A percentile compares a stretch with the other conserved stretches of the same genome.
These are phyloP conservation scores for Talaromyces borbonicus DNA, from an alignment of 495 filamentous ascomycete species.

Conservation along the genomic window DNA sequence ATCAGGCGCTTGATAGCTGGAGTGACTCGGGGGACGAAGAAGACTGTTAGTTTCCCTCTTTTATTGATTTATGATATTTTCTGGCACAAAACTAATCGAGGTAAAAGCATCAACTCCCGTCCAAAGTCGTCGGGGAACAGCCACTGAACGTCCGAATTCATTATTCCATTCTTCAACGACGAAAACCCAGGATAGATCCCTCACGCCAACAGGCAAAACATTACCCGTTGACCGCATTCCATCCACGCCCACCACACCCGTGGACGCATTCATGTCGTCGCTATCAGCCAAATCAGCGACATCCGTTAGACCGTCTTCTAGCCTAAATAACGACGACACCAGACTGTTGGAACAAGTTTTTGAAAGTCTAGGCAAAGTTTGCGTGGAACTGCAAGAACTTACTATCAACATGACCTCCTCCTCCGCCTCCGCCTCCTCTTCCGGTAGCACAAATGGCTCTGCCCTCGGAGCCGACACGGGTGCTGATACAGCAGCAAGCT, in stretches of 20 bases:
- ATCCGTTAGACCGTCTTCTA: constrained; percentile 23
- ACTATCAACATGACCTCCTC: too few relatives aligned
- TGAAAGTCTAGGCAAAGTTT: constrained; percentile 62
- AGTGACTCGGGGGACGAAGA: constrained; percentile 6
- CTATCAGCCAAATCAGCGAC: neutral
- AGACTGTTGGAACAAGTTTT: constrained; percentile 69
- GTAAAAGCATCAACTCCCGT: constrained; percentile 1
- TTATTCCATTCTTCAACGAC: neutral
- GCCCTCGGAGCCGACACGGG: constrained; percentile 34
- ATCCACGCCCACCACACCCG: constrained; percentile 1
- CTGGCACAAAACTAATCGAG: neutral
- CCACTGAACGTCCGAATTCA: neutral
- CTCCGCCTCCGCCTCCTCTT: constrained; percentile 38
- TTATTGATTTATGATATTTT: neutral
- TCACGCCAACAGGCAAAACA: constrained; percentile 2
- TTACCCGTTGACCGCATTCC: neutral
- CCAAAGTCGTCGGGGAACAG: neutral
- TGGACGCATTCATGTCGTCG: constrained; percentile 7
- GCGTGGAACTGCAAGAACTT: constrained; percentile 52
- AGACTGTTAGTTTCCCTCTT: neutral
- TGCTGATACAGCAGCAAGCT: constrained; percentile 37
- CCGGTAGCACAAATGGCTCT: constrained; percentile 15
- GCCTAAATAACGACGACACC: constrained; percentile 57
- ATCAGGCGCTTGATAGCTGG: constrained; percentile 3
- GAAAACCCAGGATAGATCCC: constrained; percentile 6